Percentiles rank a stretch among this genome's conserved stretches.
phyloP scores from a whole-genome alignment of 2,329 filamentous ascomycete genomes.

The Penicillium sp. region DNA sequence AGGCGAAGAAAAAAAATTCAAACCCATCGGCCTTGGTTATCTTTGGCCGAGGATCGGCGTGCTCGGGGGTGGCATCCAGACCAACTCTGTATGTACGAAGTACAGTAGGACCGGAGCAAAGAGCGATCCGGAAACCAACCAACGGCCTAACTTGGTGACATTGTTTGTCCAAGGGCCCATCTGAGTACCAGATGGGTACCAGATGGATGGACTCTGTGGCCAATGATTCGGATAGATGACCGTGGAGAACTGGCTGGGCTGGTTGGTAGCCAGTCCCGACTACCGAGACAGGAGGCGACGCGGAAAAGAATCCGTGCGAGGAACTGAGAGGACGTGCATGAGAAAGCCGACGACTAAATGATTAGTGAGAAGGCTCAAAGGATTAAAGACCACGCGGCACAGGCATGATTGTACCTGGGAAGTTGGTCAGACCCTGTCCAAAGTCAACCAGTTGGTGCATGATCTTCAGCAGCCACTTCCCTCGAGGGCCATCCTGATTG shows the following conservation, averaged over 20 bases:
- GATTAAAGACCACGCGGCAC: background rate
- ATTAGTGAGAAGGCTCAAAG: background rate
- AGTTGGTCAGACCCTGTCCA: background rate
- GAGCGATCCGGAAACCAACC: conserved; percentile 9
- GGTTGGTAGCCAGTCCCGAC: conserved; percentile 6
- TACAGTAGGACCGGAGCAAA: background rate
- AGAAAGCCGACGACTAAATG: background rate
- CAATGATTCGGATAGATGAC: conserved; percentile 24
- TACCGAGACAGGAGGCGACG: conserved; percentile 10
- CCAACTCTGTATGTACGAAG: conserved; percentile 8
- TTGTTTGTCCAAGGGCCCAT: conserved; percentile 9
- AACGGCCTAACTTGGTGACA: background rate
- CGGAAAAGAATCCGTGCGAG: conserved; percentile 33
- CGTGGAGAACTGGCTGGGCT: conserved; percentile 6
- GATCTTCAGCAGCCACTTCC: background rate
- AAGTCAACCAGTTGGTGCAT: background rate
- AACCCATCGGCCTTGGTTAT: conserved; percentile 18
- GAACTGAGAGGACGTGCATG: background rate
- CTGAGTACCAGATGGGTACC: background rate
- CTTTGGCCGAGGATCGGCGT: conserved; percentile 25
- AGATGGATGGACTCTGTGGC: background rate
- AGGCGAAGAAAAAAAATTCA: conserved; percentile 10
- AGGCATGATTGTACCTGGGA: background rate
- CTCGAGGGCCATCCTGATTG: background rate
- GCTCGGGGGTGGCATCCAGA: conserved; percentile 3